Evolutionary conservation across 805 yeast genomes (phyloP), one percentile per base, ranked within the genome.

Genomic region (Lipomyces sp.): DNA sequence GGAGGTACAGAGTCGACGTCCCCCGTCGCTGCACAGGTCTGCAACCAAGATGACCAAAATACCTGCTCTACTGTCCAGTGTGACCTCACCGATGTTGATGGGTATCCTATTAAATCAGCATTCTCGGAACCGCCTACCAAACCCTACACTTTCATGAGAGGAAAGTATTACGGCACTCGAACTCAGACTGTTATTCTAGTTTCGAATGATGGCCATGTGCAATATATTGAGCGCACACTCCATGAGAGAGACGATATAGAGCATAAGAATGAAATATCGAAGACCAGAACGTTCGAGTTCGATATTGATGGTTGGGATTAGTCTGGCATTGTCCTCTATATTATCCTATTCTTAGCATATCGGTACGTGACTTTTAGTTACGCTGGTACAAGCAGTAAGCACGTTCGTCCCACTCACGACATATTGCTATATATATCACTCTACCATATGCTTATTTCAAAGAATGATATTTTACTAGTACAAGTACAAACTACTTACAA

Each of bases 151-250:
- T 68, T 63, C 72, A 45, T 77, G n/a, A 77, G 81, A 15, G 91
- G 92, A 0, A 76, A 80, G 30, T 86, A 81, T 72, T 93, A 92
- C 74, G 97, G 97, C 0, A 92, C 98, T 0, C 79, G 97, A 63
- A 90, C 97, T 0, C 97, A 92, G 75, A 91, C 96, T 0, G 84
- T 92, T 1, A 81, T 92, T 2, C 72, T 90, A 30, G 81, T 90
- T 8, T 86, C 85, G 73, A 82, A 80, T 50, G 65, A 73, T 51
- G 81, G 90, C 72, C 64, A 78, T 48, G 77, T 89, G 29, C 83
- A 83, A 59, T 90, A 89, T 75, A 78, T 84, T 13, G 97, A 92
- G 79, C 81, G 58, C 84, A 85, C 64, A 4, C 37, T 64, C 39
- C 71, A 67, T 33, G 63, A 65, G 34, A 29, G 50, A 3, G 66